phyloP scores from a whole-genome alignment of 345 rosid genomes.

The Corymbia maculata region DNA sequence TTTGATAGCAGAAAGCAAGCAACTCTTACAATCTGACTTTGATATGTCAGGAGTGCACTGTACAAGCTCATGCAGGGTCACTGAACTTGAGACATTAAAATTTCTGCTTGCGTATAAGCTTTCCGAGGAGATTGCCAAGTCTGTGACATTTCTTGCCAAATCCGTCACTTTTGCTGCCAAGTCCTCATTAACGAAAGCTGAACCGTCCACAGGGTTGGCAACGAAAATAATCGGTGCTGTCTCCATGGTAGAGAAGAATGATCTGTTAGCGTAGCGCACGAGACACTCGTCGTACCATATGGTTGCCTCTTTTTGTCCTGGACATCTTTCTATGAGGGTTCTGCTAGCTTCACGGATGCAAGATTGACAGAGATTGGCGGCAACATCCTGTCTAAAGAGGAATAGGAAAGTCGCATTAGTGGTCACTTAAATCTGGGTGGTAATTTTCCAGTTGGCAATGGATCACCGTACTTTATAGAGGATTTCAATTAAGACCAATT shows the following conservation, averaged over 20 bases:
- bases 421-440: not conserved
- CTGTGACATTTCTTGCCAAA: not conserved
- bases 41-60: slow-evolving; percentile 12
- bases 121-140: not conserved
- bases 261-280: slow-evolving; percentile 14
- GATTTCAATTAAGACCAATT: not conserved
- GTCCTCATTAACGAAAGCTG: not conserved
- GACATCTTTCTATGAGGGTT: slow-evolving; percentile 5
- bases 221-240: rapidly evolving
- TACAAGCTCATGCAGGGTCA: not conserved
- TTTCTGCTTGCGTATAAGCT: not conserved
- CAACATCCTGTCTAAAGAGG: not conserved
- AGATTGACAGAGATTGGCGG: not conserved
- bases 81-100: not conserved
- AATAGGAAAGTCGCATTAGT: not conserved
- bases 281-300: slow-evolving; percentile 29
- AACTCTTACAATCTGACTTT: not conserved
- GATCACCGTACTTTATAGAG: not conserved
- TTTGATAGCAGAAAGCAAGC: not conserved
- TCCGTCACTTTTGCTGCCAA: not conserved
- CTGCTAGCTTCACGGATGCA: not conserved
- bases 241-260: not conserved
- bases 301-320: slow-evolving; percentile 10
- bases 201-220: not conserved
- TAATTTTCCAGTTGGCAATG: not conserved